Conservation (phyloP, 2,329 filamentous ascomycete species). For the Pseudonectria foliicola region DNA sequence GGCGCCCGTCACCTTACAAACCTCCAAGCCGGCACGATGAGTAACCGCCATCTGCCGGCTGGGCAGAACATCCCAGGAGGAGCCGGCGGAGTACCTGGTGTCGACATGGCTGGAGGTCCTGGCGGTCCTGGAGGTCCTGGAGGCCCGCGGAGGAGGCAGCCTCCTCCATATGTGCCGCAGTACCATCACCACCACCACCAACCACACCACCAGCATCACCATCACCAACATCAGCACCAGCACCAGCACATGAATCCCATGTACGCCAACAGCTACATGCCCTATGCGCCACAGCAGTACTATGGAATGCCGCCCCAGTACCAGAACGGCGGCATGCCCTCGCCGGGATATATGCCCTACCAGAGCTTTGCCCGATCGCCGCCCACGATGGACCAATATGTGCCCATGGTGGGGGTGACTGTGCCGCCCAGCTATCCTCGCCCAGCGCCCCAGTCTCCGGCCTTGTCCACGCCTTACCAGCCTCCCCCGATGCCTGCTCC, state of each 20-base stretch:
- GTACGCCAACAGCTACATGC: constrained; percentile 42
- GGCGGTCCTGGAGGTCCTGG: constrained; percentile 31
- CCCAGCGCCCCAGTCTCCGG: constrained; percentile 45
- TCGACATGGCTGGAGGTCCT: constrained; percentile 28
- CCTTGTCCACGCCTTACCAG: constrained; percentile 50
- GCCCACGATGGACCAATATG: constrained; percentile 47
- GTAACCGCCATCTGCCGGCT: constrained; percentile 68
- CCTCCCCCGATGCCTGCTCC: constrained; percentile 39
- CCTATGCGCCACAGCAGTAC: constrained; percentile 38
- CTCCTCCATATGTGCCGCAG: constrained; percentile 31
- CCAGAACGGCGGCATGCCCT: constrained; percentile 34
- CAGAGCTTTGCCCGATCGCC: constrained; percentile 43
- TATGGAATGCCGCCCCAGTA: constrained; percentile 55
- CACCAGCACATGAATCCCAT: constrained; percentile 40
- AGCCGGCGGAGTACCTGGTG: constrained; percentile 26
- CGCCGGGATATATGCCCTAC: constrained; percentile 42
- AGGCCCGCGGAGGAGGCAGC: constrained; percentile 32
- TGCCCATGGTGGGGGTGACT: constrained; percentile 42
- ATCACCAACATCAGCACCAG: constrained; percentile 28
- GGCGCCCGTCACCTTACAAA: constrained; percentile 26
- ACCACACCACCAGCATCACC: constrained; percentile 25
- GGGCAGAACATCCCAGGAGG: constrained; percentile 56
- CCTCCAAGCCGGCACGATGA: constrained; percentile 69
- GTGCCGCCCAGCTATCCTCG: constrained; percentile 41
- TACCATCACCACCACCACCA: constrained; percentile 28